phyloP scores from a whole-genome alignment of 768 basidiomycete species.

The Goffeauzyma gilvescens region DNA sequence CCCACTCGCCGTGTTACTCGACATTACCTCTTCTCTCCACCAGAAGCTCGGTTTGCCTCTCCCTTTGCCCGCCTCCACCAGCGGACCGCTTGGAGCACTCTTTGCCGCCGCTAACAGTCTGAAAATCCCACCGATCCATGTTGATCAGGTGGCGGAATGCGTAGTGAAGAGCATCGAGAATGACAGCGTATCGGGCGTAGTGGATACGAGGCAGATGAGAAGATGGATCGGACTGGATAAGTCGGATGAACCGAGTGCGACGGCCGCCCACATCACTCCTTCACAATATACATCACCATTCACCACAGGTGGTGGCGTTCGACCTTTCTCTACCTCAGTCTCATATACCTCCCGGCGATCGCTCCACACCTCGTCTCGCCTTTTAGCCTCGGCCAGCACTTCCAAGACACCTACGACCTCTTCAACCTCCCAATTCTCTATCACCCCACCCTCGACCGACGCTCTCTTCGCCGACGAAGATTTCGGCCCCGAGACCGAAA shows the following conservation, averaged over 20 bases:
- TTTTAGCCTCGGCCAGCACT: too few relatives aligned
- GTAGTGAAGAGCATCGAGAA: conserved; percentile 44
- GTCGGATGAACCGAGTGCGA: conserved; percentile 1
- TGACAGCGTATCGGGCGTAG: conserved; percentile 30
- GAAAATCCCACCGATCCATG: conserved; percentile 75
- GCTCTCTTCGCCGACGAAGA: too few relatives aligned
- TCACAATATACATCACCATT: too few relatives aligned
- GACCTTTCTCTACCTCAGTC: too few relatives aligned
- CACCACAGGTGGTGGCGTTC: too few relatives aligned
- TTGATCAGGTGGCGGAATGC: conserved; percentile 82
- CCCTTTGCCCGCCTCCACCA: conserved; percentile 32
- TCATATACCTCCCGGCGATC: too few relatives aligned
- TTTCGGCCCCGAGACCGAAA: too few relatives aligned
- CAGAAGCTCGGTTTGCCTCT: conserved; percentile 33
- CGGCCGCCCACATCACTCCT: too few relatives aligned
- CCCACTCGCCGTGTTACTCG: conserved; percentile 62
- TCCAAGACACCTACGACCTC: too few relatives aligned
- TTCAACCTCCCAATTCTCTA: too few relatives aligned
- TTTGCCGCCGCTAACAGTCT: conserved; percentile 37
- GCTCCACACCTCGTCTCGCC: too few relatives aligned
- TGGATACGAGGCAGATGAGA: conserved; percentile 43
- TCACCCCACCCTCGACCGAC: too few relatives aligned
- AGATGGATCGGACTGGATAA: conserved; percentile 35
- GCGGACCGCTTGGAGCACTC: conserved; percentile 39
- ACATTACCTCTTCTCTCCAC: conserved; percentile 58